Conservation (phyloP, 2,329 filamentous ascomycete species). For the Colletotrichum sp. region DNA sequence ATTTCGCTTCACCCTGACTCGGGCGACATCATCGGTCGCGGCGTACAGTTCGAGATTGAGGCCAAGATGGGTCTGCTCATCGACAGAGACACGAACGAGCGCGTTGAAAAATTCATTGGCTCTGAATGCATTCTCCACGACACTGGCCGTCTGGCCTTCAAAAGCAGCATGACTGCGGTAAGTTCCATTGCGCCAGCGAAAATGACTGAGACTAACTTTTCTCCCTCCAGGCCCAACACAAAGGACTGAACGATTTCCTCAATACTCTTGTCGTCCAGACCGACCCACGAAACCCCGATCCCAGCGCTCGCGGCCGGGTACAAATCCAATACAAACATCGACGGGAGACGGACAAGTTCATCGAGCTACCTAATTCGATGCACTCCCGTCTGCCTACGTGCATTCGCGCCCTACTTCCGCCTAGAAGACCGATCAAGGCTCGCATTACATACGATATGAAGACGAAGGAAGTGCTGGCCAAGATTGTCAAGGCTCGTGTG, state of each 20-base stretch:
- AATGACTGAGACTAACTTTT: neutral
- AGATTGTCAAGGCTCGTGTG: conserved; percentile 91
- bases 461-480: conserved; percentile 72
- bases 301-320: conserved; percentile 56
- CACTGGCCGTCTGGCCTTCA: conserved; percentile 70
- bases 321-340: conserved; percentile 82
- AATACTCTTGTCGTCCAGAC: conserved; percentile 71
- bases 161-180: conserved; percentile 91
- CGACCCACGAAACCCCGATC: conserved; percentile 50
- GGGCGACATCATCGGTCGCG: conserved; percentile 65
- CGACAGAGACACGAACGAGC: conserved; percentile 72
- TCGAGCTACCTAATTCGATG: conserved; percentile 69
- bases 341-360: conserved; percentile 84
- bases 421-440: conserved; percentile 64
- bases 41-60: conserved; percentile 88
- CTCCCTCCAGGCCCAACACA: conserved; percentile 72
- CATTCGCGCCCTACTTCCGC: conserved; percentile 65
- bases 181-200: conserved; percentile 29
- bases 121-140: conserved; percentile 75
- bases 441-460: conserved; percentile 81
- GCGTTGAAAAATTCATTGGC: conserved; percentile 70
- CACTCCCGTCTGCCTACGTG: conserved; percentile 67
- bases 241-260: conserved; percentile 81
- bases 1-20: conserved; percentile 73
- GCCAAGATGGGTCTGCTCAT: conserved; percentile 88